Percentiles rank a stretch among this genome's conserved stretches.
phyloP scores from a whole-genome alignment of 2,329 filamentous ascomycete genomes.

The Dactylellina drechsleri region DNA sequence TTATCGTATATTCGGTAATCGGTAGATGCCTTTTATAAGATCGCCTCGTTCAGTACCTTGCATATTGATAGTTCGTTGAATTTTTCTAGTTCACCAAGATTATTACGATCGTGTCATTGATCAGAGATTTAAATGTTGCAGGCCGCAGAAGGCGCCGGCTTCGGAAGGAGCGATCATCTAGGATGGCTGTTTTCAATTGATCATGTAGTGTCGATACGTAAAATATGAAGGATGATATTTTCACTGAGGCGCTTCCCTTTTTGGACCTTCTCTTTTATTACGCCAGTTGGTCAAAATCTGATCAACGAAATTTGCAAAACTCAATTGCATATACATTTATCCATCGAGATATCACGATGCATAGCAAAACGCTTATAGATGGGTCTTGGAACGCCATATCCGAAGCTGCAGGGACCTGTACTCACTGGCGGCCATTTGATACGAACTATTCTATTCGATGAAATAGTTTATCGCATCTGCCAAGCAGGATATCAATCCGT shows the following conservation, averaged over 20 bases:
- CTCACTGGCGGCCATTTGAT: slow-evolving; percentile 3
- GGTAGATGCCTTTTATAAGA: slow-evolving; percentile 18
- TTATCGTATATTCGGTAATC: slow-evolving; percentile 45
- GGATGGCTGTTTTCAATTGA: neutral
- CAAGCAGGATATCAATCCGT: slow-evolving; percentile 11
- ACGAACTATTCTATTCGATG: neutral
- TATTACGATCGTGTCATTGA: too few species aligned
- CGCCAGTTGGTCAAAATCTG: too few species aligned
- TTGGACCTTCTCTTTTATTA: too few species aligned
- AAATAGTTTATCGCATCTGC: neutral
- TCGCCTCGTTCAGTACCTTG: slow-evolving; percentile 19
- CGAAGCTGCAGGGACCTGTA: slow-evolving; percentile 1
- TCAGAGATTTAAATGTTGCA: slow-evolving; percentile 14
- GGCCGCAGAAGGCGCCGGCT: slow-evolving; percentile 34
- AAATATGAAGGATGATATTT: too few species aligned
- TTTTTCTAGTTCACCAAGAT: too few species aligned
- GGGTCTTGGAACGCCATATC: neutral
- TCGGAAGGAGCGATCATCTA: slow-evolving; percentile 15
- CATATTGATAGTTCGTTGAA: too few species aligned
- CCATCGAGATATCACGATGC: too few species aligned
- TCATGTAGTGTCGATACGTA: neutral
- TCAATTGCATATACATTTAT: too few species aligned
- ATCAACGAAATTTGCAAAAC: too few species aligned
- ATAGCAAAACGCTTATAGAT: neutral
- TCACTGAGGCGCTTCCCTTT: too few species aligned